Evolutionary conservation across 805 yeast species (phyloP).

Genomic region (Ogataea zsoltii): DNA sequence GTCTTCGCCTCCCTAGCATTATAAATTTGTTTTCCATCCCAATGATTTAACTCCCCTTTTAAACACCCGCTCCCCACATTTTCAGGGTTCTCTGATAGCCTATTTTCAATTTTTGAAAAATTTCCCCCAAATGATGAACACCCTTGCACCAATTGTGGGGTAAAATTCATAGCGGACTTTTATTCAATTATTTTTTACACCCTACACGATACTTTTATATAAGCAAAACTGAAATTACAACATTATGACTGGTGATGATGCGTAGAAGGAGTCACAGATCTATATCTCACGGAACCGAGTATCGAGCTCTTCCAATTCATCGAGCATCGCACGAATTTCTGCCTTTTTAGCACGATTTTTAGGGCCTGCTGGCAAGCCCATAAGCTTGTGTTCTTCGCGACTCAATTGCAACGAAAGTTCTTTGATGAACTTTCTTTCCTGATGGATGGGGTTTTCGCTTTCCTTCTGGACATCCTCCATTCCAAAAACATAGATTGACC

Average conservation of each 20-base stretch:
- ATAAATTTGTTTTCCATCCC: neutral
- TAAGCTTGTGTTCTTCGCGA: slow-evolving; percentile 13
- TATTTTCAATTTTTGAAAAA: neutral
- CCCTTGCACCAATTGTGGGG: slow-evolving; percentile 1
- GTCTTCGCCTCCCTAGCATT: neutral
- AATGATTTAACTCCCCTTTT: neutral
- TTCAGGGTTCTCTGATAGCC: neutral
- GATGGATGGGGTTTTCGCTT: slow-evolving; percentile 31
- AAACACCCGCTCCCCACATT: neutral
- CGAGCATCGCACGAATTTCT: slow-evolving; percentile 19
- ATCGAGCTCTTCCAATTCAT: slow-evolving; percentile 25
- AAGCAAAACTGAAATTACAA: too few species aligned
- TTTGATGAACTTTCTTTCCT: slow-evolving; percentile 18
- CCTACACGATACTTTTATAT: neutral
- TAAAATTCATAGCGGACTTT: neutral
- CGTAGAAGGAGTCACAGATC: too few species aligned
- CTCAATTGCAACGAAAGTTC: slow-evolving; percentile 16
- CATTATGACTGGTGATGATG: too few species aligned
- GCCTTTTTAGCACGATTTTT: slow-evolving; percentile 1
- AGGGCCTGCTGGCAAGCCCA: neutral
- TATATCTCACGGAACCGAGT: slow-evolving; percentile 17
- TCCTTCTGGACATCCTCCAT: slow-evolving; percentile 58
- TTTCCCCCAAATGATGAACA: too few species aligned
- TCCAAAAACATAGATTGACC: slow-evolving; percentile 62
- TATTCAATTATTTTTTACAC: neutral